Conservation (phyloP, 163 green algal genomes). For the Prototheca cutis region DNA sequence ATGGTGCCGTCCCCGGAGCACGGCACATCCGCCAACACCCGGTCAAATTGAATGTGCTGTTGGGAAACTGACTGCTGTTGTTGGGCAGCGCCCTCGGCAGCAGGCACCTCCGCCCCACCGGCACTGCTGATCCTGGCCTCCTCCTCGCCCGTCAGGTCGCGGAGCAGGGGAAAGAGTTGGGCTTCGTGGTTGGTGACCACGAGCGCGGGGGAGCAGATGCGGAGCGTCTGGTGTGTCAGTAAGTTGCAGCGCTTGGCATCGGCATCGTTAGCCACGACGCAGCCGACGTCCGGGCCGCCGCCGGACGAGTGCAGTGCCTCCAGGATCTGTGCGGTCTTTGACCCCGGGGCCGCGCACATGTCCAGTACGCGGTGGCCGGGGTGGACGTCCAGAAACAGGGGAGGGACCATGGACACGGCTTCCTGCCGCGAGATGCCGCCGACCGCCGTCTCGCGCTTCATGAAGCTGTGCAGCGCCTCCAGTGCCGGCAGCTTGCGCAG, state of each 20-base stretch:
- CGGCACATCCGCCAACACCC: constrained; percentile 92
- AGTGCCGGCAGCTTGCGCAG: constrained; percentile 75
- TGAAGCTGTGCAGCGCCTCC: constrained; percentile 75
- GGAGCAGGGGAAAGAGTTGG: constrained; percentile 59
- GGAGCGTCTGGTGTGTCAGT: constrained; percentile 91
- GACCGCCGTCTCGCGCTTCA: constrained; percentile 70
- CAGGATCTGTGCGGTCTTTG: constrained; percentile 93
- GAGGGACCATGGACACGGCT: constrained; percentile 93
- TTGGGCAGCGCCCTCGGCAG: no score
- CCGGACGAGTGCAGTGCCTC: constrained; percentile 74
- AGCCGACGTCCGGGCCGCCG: constrained; percentile 24
- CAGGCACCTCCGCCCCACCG: no score
- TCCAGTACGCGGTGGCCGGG: constrained; percentile 85
- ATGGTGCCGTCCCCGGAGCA: constrained; percentile 94
- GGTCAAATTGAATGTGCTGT: constrained; percentile 74
- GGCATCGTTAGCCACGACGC: constrained; percentile 94
- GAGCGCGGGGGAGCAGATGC: constrained; percentile 76
- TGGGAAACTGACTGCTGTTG: no score
- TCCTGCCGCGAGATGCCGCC: constrained; percentile 95
- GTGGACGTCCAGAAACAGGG: constrained; percentile 92
- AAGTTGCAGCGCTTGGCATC: constrained; percentile 93
- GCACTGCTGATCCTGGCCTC: no score
- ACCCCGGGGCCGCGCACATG: constrained; percentile 92
- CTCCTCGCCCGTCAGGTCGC: no score
- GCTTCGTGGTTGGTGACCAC: constrained; percentile 91